Base-by-base conservation (phyloP, 139 green algal species). In the Prasinococcaceae sp. region DNA sequence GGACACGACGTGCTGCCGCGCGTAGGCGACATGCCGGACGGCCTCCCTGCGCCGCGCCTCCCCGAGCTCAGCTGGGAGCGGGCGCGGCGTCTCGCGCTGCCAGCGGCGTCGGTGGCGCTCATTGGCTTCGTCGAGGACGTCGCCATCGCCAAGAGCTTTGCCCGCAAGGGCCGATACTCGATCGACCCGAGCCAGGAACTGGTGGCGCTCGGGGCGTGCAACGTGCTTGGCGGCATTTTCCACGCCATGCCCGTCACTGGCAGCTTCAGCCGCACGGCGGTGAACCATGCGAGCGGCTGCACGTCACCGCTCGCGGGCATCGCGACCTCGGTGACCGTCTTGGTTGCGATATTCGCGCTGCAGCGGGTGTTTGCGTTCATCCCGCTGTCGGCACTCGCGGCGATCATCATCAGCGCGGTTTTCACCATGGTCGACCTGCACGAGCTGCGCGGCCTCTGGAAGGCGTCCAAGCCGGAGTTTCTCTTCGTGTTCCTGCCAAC, bases 101-200 rank as follows among this genome's bases (percentile, higher is more conserved):
- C n/a, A n/a, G n/a, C n/a, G n/a, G n/a, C n/a, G n/a, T n/a, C n/a
- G n/a, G n/a, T n/a, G n/a, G n/a, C n/a, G n/a, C n/a, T 83, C 0
- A 77, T 90, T 19, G 79, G 83, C 39, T 43, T 85, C 26, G 59
- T 79, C 28, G 81, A 90, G 60, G 76, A 56, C 39, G 84, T 85
- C 27, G 78, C 75, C 54, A 92, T 90, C 26, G 79, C 81, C 8
- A 77, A 79, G 20, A 75, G 76, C 0, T 64, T 92, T 24, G 79
- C 82, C 1, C 46, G 50, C 32, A 81, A 81, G 65, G 82, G 89
- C 62, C 57, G 74, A 32, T 89, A 93, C 54, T 54, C 76, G 40
- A 17, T 60, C 32, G 58, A 63, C 52, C 55, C 72, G n/a, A 86
- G 82, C 25, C 74, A 82, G 60, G 83, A 93, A 69, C 79, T 93